Base-by-base conservation (phyloP, 208 protist species). In the Crithidia acanthocephali region DNA sequence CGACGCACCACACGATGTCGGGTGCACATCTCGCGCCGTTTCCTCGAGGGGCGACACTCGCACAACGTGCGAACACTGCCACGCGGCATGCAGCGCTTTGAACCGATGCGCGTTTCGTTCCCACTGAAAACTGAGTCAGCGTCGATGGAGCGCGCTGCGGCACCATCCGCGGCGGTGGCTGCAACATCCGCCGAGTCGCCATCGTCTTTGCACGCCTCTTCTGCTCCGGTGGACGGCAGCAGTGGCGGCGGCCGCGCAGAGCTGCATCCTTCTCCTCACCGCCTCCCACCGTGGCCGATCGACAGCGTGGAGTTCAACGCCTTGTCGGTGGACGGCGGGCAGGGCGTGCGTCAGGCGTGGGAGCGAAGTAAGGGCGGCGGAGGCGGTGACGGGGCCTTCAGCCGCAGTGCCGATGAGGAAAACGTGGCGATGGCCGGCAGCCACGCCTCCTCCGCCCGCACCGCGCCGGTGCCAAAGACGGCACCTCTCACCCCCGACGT, bases 251-350 rank as follows among this genome's bases (percentile, higher is more conserved):
- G n/a, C n/a, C 37, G 9, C 13, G 37, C 6, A 42, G 20, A 58
- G 44, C 5, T n/a, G 33, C 30, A 2, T 11, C 42, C 2, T 72
- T 55, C 28, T 40, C 32, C 13, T 55, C 35, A 40, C 8, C 62
- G 18, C 20, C 50, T 95, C 1, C 84, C 89, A 11, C 82, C 86
- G 15, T 94, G 86, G 86, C 89, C 89, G 0, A 69, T 87, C 0
- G 86, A 94, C 48, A 68, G 47, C 33, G 72, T 91, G 28, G 89
- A 94, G 72, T 94, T 87, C 73, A 94, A 90, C 74, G 80, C 86
- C 22, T 40, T 53, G 3, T 53, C 55, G 40, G 61, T 67, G 13
- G 52, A 74, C 37, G 89, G 89, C 28, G 89, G 89, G 0, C 89
- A 94, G 30, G 75, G 76, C 59, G 44, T 56, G 18, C 88, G 88